Evolutionary conservation across 257 asterid species (phyloP), one percentile per base, ranked within the genome.

Genomic region (Solanum sparsipilum): DNA sequence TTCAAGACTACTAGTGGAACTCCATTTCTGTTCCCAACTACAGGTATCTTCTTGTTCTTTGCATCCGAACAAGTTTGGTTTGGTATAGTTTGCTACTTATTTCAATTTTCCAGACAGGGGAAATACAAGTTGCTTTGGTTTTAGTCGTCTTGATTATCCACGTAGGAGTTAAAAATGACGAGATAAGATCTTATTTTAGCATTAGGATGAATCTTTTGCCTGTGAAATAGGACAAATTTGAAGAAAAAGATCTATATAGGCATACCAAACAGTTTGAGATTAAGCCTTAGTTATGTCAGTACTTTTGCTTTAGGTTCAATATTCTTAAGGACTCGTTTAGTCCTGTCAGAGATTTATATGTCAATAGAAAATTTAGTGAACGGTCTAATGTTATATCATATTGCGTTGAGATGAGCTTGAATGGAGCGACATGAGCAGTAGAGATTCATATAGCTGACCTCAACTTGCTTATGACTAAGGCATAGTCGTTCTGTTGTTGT

Each of bases 1-100:
- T 97, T 96, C 75, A 97, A 97, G 94, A 95, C 98, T 89, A 94
- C 98, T 67, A 91, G 96, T 86, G 99, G 99, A 79, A 97, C 98
- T 86, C 98, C 99, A 20, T 97, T 97, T 85, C 91, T 97, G 91
- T 79, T 97, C 88, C 99, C 99, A 65, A 97, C 99, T 88, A 97
- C 99, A 89, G 99, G 99, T 95, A 82, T 18, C 21, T n/a, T 16
- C 39, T 9, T 79, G 39, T 15, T 44, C 8, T 27, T 79, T 79
- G 85, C 85, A 79, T 79, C 10, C 2, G 39, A 79, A 27, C 7
- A 1, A 44, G 85, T 79, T 44, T 78, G 65, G 65, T 78, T 78
- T 73, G 48, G 82, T 5, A 20, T 9, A 39, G 16, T 9, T 75
- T 75, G 21, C 56, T 23, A 36, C 56, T 75, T 38, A 23, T 36